Evolutionary conservation across 2,329 filamentous ascomycete genomes (phyloP), one percentile per base, ranked within the genome.

Genomic region (Colletotrichum incanum): DNA sequence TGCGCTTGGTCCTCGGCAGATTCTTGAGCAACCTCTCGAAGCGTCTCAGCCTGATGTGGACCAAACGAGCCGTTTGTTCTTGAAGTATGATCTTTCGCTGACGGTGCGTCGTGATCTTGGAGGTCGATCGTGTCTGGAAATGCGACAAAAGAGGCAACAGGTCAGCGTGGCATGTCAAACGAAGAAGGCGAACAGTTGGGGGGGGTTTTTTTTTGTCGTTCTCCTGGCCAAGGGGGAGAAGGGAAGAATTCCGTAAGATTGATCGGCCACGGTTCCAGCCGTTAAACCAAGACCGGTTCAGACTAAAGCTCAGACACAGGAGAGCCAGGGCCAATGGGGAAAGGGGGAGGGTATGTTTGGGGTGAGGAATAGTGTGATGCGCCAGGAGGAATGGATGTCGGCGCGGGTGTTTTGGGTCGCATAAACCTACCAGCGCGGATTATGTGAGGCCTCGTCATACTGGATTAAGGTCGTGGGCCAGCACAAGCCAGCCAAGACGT

Each of bases 41-140:
- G 87, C 23, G 95, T 93, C 77, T 94, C 91, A 76, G 94, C 93
- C 83, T 98, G 95, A 80, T 98, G 95, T 55, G 94, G 91, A 75
- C 92, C 93, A 78, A 93, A 85, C 14, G 67, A 62, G 31, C 67
- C 71, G 41, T 55, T 43, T 4, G 67, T 61, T 45, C 55, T 77
- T 77, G 87, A 83, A 71, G 88, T 86, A 82, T 97, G 95, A 80
- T 95, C 93, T 85, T 97, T 89, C 49, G 96, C 94, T 56, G 95
- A 96, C 43, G 95, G 94, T 71, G 93, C 87, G 79, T 92, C 86
- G 79, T 91, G 93, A 83, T 94, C 91, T 88, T 98, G 96, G 64
- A 98, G 91, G 85, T 98, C 96, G 84, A 98, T 93, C 74, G 96
- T 97, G 86, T 98, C 96, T 97, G 47, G 45, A 37, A 59, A 61